These are phyloP conservation scores for Chalciporus sphaerocephalus DNA, from an alignment of 768 basidiomycete species.

Conservation along the genomic window DNA sequence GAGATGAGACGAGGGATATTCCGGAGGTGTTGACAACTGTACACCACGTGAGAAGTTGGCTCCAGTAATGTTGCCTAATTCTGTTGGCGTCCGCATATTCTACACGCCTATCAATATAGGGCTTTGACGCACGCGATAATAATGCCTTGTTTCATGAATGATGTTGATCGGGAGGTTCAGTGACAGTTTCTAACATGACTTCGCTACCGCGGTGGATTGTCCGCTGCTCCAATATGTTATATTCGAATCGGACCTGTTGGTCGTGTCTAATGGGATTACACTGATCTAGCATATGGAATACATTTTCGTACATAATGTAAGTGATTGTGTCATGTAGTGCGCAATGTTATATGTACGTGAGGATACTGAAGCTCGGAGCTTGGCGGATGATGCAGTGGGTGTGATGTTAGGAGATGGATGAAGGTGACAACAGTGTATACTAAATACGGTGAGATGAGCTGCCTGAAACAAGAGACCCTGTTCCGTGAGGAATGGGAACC, in stretches of 20 bases:
- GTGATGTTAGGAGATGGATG: background rate
- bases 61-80: background rate
- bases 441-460: background rate
- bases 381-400: background rate
- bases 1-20: constrained; percentile 63
- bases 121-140: background rate
- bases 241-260: too few species aligned
- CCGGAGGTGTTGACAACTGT: constrained; percentile 39
- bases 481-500: background rate
- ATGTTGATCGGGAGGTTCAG: too few species aligned
- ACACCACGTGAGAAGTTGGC: background rate
- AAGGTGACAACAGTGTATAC: background rate
- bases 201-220: too few species aligned
- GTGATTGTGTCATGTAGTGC: background rate
- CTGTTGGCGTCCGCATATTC: background rate
- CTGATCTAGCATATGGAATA: background rate
- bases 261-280: too few species aligned
- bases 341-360: background rate
- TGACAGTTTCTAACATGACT: too few species aligned
- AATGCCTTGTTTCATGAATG: too few species aligned
- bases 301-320: background rate
- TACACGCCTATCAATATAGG: background rate
- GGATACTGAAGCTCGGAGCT: too few species aligned
- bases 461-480: background rate
- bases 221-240: too few species aligned